Evolutionary conservation across 2,329 filamentous ascomycete species (phyloP), one percentile per base, ranked within the genome.

Genomic region (Lachnellula suecica): DNA sequence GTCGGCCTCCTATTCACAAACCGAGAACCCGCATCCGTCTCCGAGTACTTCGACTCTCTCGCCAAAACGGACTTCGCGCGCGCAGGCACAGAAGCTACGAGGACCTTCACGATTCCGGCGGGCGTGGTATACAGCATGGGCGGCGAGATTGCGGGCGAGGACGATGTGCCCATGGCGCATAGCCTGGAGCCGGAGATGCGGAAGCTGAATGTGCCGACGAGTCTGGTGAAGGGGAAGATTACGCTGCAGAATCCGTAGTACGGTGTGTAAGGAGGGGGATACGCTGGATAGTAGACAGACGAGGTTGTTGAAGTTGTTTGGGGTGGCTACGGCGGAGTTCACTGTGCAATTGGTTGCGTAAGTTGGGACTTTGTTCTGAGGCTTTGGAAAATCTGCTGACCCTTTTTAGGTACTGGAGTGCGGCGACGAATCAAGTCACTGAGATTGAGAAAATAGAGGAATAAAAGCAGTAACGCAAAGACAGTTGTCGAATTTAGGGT

Each of bases 1-100:
- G 90, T 97, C 54, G 94, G 94, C 52, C 82, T 99, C 35, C 79
- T 99, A 62, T 93, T 96, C 77, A 96, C 91, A 59, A 88, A 90
- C 74, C 88, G 91, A 63, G 73, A 81, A 27, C 84, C 87, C 23
- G 70, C 76, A 38, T 78, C 84, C 47, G 80, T 97, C 56, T 74
- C 82, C 56, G 72, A 82, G 47, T 92, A 91, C 77, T 92, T 99
- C 70, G 74, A 78, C 54, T 74, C 74, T 57, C 88, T 91, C 68
- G 73, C 81, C 15, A 87, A 89, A 62, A 84, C 88, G 64, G 94
- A 97, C 77, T 99, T 91, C 68, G 94, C 94, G 58, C 88, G 94
- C 69, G 91, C 93, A 53, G 94, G 94, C 60, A 85, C 85, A 57
- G 73, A 78, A 49, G 89, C 91, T 22, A 79, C 85, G 13, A 84